A percentile compares a stretch with the other conserved stretches of the same genome.
Evolutionary conservation across 345 rosid genomes (phyloP).

Genomic region (Salix viminalis): DNA sequence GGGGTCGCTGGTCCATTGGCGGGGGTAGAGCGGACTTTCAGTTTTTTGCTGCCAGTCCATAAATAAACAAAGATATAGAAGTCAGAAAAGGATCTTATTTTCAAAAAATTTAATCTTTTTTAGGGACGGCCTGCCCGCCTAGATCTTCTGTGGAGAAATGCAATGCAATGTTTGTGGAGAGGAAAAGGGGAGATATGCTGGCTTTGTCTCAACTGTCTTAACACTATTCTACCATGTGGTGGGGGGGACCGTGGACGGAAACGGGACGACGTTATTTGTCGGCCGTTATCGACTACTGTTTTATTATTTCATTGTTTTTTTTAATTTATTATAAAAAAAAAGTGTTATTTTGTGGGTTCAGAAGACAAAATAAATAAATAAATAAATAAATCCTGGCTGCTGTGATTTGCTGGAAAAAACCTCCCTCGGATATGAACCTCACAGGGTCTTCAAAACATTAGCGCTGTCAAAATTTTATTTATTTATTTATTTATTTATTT

Average conservation of each 20-base stretch:
- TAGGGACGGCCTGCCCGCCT: not conserved
- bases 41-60: constrained; percentile 17
- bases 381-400: not conserved
- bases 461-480: no score
- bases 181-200: not conserved
- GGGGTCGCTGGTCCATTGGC: constrained; percentile 24
- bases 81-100: not conserved
- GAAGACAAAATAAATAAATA: not conserved
- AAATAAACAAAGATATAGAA: no score
- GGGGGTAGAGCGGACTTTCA: constrained; percentile 1
- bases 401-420: no score
- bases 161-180: not conserved
- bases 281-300: not conserved
- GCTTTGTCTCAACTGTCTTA: not conserved
- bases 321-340: no score
- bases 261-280: not conserved
- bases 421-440: no score
- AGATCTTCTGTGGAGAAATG: not conserved
- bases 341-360: not conserved
- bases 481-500: no score
- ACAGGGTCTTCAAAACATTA: no score
- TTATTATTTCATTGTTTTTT: not conserved
- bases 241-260: no score
- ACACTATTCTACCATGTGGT: not conserved
- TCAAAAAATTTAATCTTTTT: not conserved